Percentiles rank a stretch among this genome's conserved stretches.
phyloP scores from a whole-genome alignment of 140 eudicot genomes.

The Senecio squalidus region DNA sequence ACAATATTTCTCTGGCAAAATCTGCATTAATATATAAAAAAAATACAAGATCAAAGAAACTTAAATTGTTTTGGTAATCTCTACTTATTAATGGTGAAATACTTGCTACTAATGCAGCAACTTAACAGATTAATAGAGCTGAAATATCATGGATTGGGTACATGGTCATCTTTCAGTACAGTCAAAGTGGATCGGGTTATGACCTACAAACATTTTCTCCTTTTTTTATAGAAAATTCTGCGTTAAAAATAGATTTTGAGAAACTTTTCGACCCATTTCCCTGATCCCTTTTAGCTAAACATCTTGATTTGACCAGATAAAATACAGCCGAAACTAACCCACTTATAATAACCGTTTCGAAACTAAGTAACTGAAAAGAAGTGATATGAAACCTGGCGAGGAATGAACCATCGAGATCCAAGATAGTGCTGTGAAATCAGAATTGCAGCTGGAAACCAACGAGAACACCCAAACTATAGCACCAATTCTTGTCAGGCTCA shows the following conservation, averaged over 20 bases:
- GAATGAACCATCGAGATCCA: slow-evolving; percentile 95
- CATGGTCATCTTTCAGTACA: too few species aligned
- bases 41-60: background rate
- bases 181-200: too few species aligned
- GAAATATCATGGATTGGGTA: background rate
- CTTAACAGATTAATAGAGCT: background rate
- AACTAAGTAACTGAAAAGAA: background rate
- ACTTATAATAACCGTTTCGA: background rate
- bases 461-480: slow-evolving; percentile 53
- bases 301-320: background rate
- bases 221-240: too few species aligned
- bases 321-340: background rate
- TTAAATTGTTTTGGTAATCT: background rate
- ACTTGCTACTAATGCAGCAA: background rate
- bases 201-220: too few species aligned
- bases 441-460: slow-evolving; percentile 63
- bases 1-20: slow-evolving; percentile 93
- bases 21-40: slow-evolving; percentile 45
- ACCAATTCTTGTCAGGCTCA: slow-evolving; percentile 70
- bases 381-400: slow-evolving; percentile 63
- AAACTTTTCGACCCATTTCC: too few species aligned
- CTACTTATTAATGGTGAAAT: background rate
- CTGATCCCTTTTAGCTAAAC: background rate
- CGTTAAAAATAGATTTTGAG: too few species aligned
- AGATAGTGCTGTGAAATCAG: slow-evolving; percentile 89